Percentiles rank a stretch among this genome's conserved stretches.
These are phyloP conservation scores for Mycena kentingensis DNA, from an alignment of 768 basidiomycete genomes.

Conservation along the genomic window DNA sequence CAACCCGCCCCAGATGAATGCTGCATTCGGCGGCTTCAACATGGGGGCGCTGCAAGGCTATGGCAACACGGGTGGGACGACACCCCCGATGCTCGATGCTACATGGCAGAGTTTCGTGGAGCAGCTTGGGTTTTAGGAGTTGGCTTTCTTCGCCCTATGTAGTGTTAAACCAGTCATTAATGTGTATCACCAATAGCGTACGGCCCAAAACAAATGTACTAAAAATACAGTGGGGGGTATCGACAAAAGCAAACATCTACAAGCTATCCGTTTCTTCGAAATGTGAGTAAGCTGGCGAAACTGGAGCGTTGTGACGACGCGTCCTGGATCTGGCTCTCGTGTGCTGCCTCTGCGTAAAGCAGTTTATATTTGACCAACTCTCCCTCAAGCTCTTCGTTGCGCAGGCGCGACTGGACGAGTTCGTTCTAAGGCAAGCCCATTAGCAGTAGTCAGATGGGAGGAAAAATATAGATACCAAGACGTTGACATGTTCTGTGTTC, in stretches of 20 bases:
- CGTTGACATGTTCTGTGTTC: slow-evolving; percentile 79
- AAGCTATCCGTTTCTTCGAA: slow-evolving; percentile 9
- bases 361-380: slow-evolving; percentile 95
- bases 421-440: slow-evolving; percentile 61
- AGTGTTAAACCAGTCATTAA: no score
- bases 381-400: slow-evolving; percentile 90
- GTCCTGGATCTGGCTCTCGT: slow-evolving; percentile 70
- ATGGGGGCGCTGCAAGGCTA: slow-evolving; percentile 4
- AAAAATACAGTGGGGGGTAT: slow-evolving; percentile 6
- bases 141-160: no score
- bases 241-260: neutral
- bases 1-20: neutral
- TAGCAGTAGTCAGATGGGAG: neutral
- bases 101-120: slow-evolving; percentile 71
- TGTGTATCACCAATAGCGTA: neutral
- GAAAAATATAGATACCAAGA: slow-evolving; percentile 51
- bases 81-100: slow-evolving; percentile 52
- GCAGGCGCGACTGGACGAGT: slow-evolving; percentile 83
- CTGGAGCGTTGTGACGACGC: slow-evolving; percentile 68
- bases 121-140: slow-evolving; percentile 55
- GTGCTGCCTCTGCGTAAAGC: slow-evolving; percentile 83
- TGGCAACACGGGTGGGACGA: slow-evolving; percentile 5
- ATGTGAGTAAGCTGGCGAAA: slow-evolving; percentile 27
- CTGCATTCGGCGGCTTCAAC: neutral
- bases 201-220: neutral